These are phyloP conservation scores for Coemansia sp. DNA, from an alignment of 192 early-diverging fungal genomes.

Conservation along the genomic window DNA sequence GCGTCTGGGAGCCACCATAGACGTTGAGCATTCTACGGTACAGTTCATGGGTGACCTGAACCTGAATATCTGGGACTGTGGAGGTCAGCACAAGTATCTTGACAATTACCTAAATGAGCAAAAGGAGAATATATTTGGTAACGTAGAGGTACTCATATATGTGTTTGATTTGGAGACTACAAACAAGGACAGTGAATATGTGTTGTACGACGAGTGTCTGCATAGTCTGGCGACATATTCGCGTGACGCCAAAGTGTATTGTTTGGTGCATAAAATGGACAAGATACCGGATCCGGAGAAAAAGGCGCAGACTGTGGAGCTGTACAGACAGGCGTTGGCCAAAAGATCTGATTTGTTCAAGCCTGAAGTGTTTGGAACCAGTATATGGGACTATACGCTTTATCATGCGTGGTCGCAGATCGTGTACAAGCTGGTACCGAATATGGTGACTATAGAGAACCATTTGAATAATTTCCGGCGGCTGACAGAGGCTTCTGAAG, in stretches of 20 bases:
- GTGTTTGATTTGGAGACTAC: slow-evolving; percentile 95
- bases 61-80: slow-evolving; percentile 98
- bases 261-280: slow-evolving; percentile 98
- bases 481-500: slow-evolving; percentile 90
- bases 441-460: slow-evolving; percentile 76
- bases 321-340: slow-evolving; percentile 27
- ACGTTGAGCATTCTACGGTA: slow-evolving; percentile 96
- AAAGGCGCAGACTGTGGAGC: slow-evolving; percentile 48
- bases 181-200: slow-evolving; percentile 88
- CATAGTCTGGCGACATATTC: slow-evolving; percentile 79
- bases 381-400: slow-evolving; percentile 43
- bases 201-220: slow-evolving; percentile 86
- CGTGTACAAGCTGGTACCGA: slow-evolving; percentile 93
- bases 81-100: slow-evolving; percentile 95
- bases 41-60: slow-evolving; percentile 93
- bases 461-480: slow-evolving; percentile 77
- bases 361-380: slow-evolving; percentile 35
- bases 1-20: slow-evolving; percentile 94
- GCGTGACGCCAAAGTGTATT: slow-evolving; percentile 90
- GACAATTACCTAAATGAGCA: slow-evolving; percentile 94
- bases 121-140: slow-evolving; percentile 92
- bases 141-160: slow-evolving; percentile 99
- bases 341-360: slow-evolving; percentile 29
- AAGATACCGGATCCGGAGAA: slow-evolving; percentile 75
- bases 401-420: slow-evolving; percentile 94